Evolutionary conservation across 2,329 filamentous ascomycete genomes (phyloP).

Genomic region (Cyanodermella asteris): DNA sequence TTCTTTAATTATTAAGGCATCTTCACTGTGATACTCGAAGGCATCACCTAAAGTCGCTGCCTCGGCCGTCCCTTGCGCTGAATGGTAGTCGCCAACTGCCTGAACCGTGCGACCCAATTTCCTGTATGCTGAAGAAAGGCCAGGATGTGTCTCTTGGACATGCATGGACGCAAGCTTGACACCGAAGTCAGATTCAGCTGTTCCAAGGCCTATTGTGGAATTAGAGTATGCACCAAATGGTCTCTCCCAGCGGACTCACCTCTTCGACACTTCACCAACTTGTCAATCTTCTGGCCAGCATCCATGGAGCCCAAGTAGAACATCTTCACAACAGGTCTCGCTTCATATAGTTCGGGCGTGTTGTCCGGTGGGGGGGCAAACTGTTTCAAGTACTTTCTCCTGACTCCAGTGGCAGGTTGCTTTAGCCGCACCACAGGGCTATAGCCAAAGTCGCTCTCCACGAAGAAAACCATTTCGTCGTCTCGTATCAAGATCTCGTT

Average conservation of each 20-base stretch:
- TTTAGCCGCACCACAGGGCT: conserved; percentile 88
- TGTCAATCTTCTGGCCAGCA: conserved; percentile 88
- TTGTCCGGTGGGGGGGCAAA: conserved; percentile 95
- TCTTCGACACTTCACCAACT: conserved; percentile 74
- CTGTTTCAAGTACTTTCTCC: conserved; percentile 90
- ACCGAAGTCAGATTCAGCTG: conserved; percentile 82
- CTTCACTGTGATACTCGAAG: conserved; percentile 81
- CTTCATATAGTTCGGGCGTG: conserved; percentile 79
- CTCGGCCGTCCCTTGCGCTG: conserved; percentile 88
- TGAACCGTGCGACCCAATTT: conserved; percentile 90
- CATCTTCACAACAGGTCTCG: conserved; percentile 74
- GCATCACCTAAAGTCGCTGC: conserved; percentile 87
- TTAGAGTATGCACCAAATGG: conserved; percentile 5
- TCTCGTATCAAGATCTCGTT: conserved; percentile 87
- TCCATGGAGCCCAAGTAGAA: conserved; percentile 96
- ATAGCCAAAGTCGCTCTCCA: conserved; percentile 98
- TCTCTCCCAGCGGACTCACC: conserved; percentile 31
- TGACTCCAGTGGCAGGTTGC: conserved; percentile 87
- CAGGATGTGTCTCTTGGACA: conserved; percentile 73
- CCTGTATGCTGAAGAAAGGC: conserved; percentile 72
- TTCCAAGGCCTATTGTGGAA: conserved; percentile 46
- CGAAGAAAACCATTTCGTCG: conserved; percentile 92
- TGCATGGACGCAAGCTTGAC: conserved; percentile 73
- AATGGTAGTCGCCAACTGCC: conserved; percentile 83
- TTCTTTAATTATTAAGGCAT: conserved; percentile 95